Conservation (phyloP, 257 asterid genomes). For the Jacaranda copaia region DNA sequence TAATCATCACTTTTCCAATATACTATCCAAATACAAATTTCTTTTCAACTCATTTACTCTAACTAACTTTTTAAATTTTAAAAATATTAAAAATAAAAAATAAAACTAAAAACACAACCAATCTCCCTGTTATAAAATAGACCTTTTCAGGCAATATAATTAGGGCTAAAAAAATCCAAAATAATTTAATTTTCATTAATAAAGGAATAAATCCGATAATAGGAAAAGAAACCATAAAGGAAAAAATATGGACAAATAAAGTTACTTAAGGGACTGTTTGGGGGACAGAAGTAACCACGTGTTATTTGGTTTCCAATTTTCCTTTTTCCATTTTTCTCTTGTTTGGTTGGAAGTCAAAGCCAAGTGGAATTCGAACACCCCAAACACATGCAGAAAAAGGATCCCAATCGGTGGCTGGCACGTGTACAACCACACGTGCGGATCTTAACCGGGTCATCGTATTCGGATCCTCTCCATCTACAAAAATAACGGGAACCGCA, state of each 20-base stretch:
- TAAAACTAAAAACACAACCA: too few relatives aligned
- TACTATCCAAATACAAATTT: too few relatives aligned
- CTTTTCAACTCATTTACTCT: too few relatives aligned
- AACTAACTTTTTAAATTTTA: too few relatives aligned
- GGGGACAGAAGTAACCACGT: neutral
- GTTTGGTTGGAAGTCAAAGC: neutral
- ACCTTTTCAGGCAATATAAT: too few relatives aligned
- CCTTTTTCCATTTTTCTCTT: neutral
- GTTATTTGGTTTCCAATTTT: neutral
- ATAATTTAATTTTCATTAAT: too few relatives aligned
- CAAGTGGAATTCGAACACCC: constrained; percentile 11
- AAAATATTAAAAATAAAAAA: too few relatives aligned
- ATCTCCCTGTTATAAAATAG: too few relatives aligned
- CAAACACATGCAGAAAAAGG: constrained; percentile 26
- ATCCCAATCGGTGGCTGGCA: constrained; percentile 16
- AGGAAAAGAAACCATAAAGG: neutral
- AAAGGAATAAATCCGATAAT: too few relatives aligned
- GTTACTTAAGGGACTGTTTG: constrained; percentile 18
- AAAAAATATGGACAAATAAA: neutral
- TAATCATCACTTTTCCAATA: too few relatives aligned
- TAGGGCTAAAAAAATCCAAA: too few relatives aligned
- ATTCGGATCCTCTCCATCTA: constrained; percentile 50
- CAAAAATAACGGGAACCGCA: constrained; percentile 49
- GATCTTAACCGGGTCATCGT: constrained; percentile 47
- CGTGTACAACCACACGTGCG: constrained; percentile 43